A percentile compares a stretch with the other conserved stretches of the same genome.
These are phyloP conservation scores for Byssothecium circinans DNA, from an alignment of 2,329 filamentous ascomycete species.

Conservation along the genomic window DNA sequence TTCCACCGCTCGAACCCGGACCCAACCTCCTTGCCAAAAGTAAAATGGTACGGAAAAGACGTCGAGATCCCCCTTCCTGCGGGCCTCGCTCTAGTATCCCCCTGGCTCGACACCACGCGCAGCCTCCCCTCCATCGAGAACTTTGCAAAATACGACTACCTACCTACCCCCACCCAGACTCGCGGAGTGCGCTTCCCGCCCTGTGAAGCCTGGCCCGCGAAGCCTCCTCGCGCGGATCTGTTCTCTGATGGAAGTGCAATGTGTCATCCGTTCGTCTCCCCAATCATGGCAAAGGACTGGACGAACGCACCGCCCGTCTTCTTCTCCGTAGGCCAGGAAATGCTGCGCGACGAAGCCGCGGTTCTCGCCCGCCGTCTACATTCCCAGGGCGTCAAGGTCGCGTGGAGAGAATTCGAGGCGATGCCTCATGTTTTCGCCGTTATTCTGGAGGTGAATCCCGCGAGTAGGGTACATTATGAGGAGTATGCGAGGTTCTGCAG, in stretches of 20 bases:
- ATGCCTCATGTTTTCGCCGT: conserved; percentile 74
- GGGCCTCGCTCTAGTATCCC: conserved; percentile 63
- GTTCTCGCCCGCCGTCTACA: conserved; percentile 61
- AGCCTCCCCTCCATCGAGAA: conserved; percentile 59
- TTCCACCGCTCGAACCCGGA: conserved; percentile 49
- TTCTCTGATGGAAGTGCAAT: conserved; percentile 50
- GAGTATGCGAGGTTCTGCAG: conserved; percentile 41
- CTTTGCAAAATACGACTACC: conserved; percentile 65
- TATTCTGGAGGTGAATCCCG: conserved; percentile 43
- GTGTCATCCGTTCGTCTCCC: conserved; percentile 68
- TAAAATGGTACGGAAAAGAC: conserved; percentile 63
- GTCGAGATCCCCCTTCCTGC: conserved; percentile 67
- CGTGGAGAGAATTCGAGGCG: conserved; percentile 73
- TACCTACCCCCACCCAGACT: conserved; percentile 50
- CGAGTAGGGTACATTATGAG: conserved; percentile 36
- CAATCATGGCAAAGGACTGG: conserved; percentile 64
- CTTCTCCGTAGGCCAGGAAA: conserved; percentile 70
- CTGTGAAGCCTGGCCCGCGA: conserved; percentile 54
- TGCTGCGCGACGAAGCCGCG: conserved; percentile 67
- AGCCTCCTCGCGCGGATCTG: conserved; percentile 50
- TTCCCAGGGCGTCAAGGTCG: conserved; percentile 61
- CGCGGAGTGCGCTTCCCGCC: conserved; percentile 45
- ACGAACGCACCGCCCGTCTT: conserved; percentile 65
- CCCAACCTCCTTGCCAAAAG: conserved; percentile 24
- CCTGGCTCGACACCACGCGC: conserved; percentile 73